These are phyloP conservation scores for Colletotrichum eremochloae DNA, from an alignment of 2,329 filamentous ascomycete genomes.

Conservation along the genomic window DNA sequence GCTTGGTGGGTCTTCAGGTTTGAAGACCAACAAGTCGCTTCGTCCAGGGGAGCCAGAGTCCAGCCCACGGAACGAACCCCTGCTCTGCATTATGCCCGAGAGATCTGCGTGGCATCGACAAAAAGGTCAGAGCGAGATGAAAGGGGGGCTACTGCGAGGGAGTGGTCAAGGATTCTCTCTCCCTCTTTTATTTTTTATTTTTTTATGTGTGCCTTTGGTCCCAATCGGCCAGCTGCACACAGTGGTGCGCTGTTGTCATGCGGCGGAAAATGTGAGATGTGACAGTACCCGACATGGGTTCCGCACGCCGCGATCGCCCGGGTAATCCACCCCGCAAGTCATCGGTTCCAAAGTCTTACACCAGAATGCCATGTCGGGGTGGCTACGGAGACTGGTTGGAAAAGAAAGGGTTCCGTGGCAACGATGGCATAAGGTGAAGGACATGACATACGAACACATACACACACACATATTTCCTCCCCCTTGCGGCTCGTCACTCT, in stretches of 20 bases:
- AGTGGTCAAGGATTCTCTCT: neutral
- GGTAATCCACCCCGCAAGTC: constrained; percentile 34
- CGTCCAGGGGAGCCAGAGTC: neutral
- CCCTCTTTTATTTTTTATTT: neutral
- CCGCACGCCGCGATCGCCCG: constrained; percentile 36
- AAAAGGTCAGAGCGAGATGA: constrained; percentile 20
- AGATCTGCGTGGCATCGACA: neutral
- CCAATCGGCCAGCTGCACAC: neutral
- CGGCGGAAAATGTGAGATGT: constrained; percentile 29
- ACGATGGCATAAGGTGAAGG: constrained; percentile 32
- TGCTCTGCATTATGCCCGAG: constrained; percentile 2
- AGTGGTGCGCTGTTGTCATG: constrained; percentile 32
- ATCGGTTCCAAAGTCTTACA: neutral
- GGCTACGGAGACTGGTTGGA: constrained; percentile 27
- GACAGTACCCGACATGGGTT: constrained; percentile 29
- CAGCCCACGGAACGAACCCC: neutral
- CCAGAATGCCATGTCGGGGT: constrained; percentile 1
- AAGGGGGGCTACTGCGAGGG: constrained; percentile 3
- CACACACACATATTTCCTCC: neutral
- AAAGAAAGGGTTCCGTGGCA: constrained; percentile 33
- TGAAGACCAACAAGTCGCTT: constrained; percentile 2
- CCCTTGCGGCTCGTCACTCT: constrained; percentile 10
- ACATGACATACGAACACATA: neutral
- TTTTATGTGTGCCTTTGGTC: neutral
- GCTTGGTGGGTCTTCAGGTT: neutral